Evolutionary conservation across 768 basidiomycete species (phyloP), one percentile per base, ranked within the genome.

Genomic region (Strobilomyces confusus): DNA sequence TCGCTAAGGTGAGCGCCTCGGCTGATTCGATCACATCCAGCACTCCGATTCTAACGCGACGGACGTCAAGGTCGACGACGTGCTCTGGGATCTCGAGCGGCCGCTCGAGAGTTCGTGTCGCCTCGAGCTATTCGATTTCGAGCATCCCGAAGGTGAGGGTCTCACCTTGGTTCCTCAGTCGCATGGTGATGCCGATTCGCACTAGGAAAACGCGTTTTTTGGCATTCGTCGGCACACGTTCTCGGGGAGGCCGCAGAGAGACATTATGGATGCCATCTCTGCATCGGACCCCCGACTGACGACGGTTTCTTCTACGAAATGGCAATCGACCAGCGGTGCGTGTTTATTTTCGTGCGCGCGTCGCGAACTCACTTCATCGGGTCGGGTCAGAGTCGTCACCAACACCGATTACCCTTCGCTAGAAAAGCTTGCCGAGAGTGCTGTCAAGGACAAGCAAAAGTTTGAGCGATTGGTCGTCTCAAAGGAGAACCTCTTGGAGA

Each of bases 241-340:
- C 80, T 99, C 17, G 97, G 97, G 42, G 97, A 99, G 73, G 89
- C 95, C 50, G 84, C 93, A 38, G 97, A 99, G 72, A 82, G 89
- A 49, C 93, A 97, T 69, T 95, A 98, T 68, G 95, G 95, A 37
- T 97, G 94, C 69, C 94, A 97, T 75, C 79, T 99, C 14, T 97
- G 95, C 64, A 84, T 97, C 56, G 97, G 97, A 4, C 97, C 97
- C 15, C 97, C 97, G 22, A 93, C 94, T 2, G 92, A 95, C 26
- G 94, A 98, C 8, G 97, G 97, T 20, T 99, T 99, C 81, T 99
- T 97, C 78, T 99, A 99, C 69, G 97, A 99, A 69, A 98, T 99
- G 97, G 84, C 83, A 15, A 92, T 93, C 60, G 75, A 85, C 34
- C 87, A 92, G 54, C 76, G 89, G 87, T 86, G 51, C 23, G 71